A percentile compares a stretch with the other conserved stretches of the same genome.
These are phyloP conservation scores for Silene coronaria DNA, from an alignment of 179 eudicot genomes.

Conservation along the genomic window DNA sequence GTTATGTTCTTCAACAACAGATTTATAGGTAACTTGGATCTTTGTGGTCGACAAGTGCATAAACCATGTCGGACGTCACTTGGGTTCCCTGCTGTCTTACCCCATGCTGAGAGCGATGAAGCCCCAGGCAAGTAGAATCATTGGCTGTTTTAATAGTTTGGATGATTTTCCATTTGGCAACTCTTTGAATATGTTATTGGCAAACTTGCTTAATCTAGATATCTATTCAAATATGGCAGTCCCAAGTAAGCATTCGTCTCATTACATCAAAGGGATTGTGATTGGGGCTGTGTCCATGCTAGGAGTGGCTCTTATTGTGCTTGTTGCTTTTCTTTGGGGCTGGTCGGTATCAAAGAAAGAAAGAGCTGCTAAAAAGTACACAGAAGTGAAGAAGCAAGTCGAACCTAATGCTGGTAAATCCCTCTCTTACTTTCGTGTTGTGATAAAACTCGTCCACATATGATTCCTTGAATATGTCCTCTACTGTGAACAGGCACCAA, in stretches of 20 bases:
- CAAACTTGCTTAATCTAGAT: slow-evolving; percentile 5
- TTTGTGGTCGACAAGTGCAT: slow-evolving; percentile 86
- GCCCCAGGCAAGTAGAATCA: slow-evolving; percentile 50
- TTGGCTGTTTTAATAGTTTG: background rate
- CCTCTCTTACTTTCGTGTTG: background rate
- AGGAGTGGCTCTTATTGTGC: slow-evolving; percentile 49
- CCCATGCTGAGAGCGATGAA: slow-evolving; percentile 80
- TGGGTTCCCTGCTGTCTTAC: slow-evolving; percentile 92
- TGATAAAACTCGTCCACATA: background rate
- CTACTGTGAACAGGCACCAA: slow-evolving; percentile 48
- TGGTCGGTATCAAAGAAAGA: slow-evolving; percentile 80
- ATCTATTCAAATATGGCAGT: slow-evolving; percentile 32
- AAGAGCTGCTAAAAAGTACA: slow-evolving; percentile 77
- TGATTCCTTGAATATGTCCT: background rate
- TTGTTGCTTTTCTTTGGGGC: slow-evolving; percentile 65
- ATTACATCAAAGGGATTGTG: slow-evolving; percentile 57
- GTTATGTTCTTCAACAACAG: slow-evolving; percentile 27
- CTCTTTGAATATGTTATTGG: background rate
- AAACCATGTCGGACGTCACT: slow-evolving; percentile 80
- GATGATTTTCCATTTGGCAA: background rate
- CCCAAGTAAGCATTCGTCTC: slow-evolving; percentile 65
- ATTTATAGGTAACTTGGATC: slow-evolving; percentile 78
- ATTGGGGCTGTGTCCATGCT: slow-evolving; percentile 62
- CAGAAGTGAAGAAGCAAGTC: slow-evolving; percentile 84
- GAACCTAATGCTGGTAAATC: slow-evolving; percentile 58